Percentiles rank a stretch among this genome's conserved stretches.
phyloP scores from a whole-genome alignment of 352 stramenopile species.

The Pythium guiyangense region DNA sequence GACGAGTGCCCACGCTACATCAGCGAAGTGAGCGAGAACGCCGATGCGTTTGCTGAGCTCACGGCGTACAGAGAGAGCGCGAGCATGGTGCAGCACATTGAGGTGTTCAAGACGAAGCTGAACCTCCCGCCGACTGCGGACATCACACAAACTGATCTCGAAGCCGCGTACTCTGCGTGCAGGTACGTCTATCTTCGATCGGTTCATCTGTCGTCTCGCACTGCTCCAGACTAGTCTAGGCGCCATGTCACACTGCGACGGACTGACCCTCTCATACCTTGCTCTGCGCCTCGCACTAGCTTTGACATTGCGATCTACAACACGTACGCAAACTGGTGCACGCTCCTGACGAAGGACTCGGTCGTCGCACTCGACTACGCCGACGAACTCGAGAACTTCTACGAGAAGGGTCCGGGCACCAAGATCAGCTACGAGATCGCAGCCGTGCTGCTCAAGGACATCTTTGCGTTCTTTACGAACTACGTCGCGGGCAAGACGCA shows the following conservation, averaged over 20 bases:
- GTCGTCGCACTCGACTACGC: slow-evolving; percentile 34
- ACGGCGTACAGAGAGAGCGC: slow-evolving; percentile 25
- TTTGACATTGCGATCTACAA: slow-evolving; percentile 52
- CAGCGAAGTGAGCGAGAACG: slow-evolving; percentile 40
- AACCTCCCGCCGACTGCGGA: slow-evolving; percentile 6
- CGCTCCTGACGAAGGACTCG: slow-evolving; percentile 25
- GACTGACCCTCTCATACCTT: background rate
- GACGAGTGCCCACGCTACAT: slow-evolving; percentile 52
- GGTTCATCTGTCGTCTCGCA: too few relatives aligned
- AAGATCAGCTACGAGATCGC: slow-evolving; percentile 53
- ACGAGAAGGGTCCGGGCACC: slow-evolving; percentile 36
- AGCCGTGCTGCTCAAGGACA: slow-evolving; percentile 27
- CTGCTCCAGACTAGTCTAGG: too few relatives aligned
- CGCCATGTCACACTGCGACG: too few relatives aligned
- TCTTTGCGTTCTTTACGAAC: too few relatives aligned
- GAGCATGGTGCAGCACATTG: slow-evolving; percentile 19
- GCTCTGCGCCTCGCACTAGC: slow-evolving; percentile 1
- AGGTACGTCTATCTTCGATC: slow-evolving; percentile 20
- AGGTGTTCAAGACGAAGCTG: slow-evolving; percentile 5
- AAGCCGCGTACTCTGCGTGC: slow-evolving; percentile 36
- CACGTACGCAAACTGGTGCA: slow-evolving; percentile 34
- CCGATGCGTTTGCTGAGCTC: slow-evolving; percentile 22
- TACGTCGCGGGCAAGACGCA: too few relatives aligned
- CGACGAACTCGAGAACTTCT: slow-evolving; percentile 46
- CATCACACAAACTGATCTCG: slow-evolving; percentile 27